Evolutionary conservation across 495 filamentous ascomycete species (phyloP).

Genomic region (Daldinia vernicosa): DNA sequence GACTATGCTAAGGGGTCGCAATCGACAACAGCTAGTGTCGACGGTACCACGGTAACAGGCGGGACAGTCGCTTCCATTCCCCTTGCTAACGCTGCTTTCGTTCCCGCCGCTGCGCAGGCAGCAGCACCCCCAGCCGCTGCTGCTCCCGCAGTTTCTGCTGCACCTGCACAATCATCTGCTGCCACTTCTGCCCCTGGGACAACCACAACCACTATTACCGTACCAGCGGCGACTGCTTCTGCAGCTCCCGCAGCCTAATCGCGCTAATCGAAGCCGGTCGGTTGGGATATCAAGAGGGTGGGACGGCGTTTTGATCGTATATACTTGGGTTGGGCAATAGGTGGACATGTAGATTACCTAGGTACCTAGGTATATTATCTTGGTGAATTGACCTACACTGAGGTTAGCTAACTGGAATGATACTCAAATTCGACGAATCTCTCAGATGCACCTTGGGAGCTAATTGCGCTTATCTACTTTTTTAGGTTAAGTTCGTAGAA

Average conservation of each 20-base stretch:
- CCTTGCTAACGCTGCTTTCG: conserved; percentile 37
- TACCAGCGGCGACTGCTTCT: conserved; percentile 21
- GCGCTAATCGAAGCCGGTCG: not conserved
- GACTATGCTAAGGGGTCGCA: conserved; percentile 32
- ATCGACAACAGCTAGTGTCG: conserved; percentile 18
- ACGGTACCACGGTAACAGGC: conserved; percentile 29
- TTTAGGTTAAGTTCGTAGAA: too few species aligned
- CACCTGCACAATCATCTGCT: not conserved
- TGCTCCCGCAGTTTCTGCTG: not conserved
- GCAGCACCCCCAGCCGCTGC: conserved; percentile 16
- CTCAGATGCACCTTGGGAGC: not conserved
- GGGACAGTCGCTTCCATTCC: conserved; percentile 40
- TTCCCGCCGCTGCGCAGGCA: conserved; percentile 25
- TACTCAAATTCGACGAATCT: not conserved
- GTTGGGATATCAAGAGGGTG: not conserved
- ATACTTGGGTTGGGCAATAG: not conserved
- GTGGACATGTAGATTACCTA: not conserved
- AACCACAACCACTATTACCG: conserved; percentile 25
- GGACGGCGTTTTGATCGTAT: conserved; percentile 13
- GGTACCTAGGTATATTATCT: not conserved
- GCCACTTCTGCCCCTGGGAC: conserved; percentile 16
- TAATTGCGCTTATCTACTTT: too few species aligned
- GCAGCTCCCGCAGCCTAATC: conserved; percentile 5
- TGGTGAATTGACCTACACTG: not conserved
- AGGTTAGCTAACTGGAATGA: not conserved